phyloP scores from a whole-genome alignment of 441 rosid species.

The Biscutella laevigata region DNA sequence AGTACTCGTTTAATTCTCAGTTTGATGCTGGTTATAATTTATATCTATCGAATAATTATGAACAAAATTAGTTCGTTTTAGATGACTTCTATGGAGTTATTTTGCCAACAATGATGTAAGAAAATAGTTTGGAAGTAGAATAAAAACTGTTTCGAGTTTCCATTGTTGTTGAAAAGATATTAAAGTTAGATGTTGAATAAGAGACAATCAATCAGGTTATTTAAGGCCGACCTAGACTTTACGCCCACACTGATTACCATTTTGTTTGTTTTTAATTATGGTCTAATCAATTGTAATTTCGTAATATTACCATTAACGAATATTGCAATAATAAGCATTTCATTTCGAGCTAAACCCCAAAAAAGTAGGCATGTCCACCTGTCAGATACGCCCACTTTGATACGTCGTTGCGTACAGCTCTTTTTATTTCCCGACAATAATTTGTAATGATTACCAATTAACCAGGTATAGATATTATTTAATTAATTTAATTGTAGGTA shows the following conservation, averaged over 20 bases:
- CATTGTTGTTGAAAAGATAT: conserved; percentile 9
- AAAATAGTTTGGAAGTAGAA: neutral
- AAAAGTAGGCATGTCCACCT: conserved; percentile 10
- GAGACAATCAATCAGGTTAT: conserved; percentile 15
- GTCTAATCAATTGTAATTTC: neutral
- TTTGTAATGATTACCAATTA: conserved; percentile 11
- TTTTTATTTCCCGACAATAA: neutral
- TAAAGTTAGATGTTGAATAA: conserved; percentile 5
- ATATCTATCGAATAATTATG: no score
- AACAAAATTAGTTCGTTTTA: no score
- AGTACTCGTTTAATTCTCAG: no score
- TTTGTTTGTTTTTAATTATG: no score
- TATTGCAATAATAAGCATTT: neutral
- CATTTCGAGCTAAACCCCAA: neutral
- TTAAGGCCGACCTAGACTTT: no score
- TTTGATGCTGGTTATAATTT: no score
- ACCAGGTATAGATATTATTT: no score
- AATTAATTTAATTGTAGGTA: conserved; percentile 10
- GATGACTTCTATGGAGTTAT: no score
- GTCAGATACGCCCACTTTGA: conserved; percentile 6
- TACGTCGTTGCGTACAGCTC: neutral
- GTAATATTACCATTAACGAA: no score
- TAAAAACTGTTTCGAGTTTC: conserved; percentile 1
- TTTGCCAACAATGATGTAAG: no score
- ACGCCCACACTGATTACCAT: conserved; percentile 2